Evolutionary conservation across 2,329 filamentous ascomycete genomes (phyloP), one percentile per base, ranked within the genome.

Genomic region (Cladosporium oxysporum): DNA sequence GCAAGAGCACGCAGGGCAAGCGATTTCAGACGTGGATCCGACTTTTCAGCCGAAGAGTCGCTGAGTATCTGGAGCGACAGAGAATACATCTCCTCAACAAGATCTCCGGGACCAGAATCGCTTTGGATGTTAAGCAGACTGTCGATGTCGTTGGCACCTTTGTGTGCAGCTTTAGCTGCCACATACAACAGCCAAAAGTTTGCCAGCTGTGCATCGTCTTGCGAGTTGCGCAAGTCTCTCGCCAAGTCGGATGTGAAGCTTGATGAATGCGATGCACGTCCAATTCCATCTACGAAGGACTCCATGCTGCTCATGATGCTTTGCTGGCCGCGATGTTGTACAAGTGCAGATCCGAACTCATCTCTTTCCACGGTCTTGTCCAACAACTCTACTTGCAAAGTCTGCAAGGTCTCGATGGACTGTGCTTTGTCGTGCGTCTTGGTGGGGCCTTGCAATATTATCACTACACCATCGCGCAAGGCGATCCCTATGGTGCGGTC

Each of bases 181-280:
- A 91, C 87, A 65, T 93, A 87, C 0, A 90, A 86, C 3, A 97
- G 81, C 93, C 93, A 97, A 71, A 92, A 91, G 2, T 89, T 87
- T 14, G 92, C 87, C 29, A 94, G 77, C 69, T 88, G 86, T 41
- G 82, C 81, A 21, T 86, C 81, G 0, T 87, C 85, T 3, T 83
- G 80, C 3, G 85, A 84, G 33, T 86, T 82, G 62, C 86, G 85
- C 5, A 90, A 78, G 64, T 85, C 85, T 55, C 87, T 85, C 29
- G 93, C 79, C 77, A 96, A 85, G 26, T 87, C 86, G 21, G 82
- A 82, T 5, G 88, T 87, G 58, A 96, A 71, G 11, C 41, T 50
- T 8, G 59, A 55, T 3, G 69, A 70, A 2, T 47, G 21, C 47
- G 66, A 41, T 18, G 68, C 66, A 5, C 35, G 68, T 41, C 61